Conservation (phyloP, 164 flowering plant genomes). For the Stephania cephalantha region DNA sequence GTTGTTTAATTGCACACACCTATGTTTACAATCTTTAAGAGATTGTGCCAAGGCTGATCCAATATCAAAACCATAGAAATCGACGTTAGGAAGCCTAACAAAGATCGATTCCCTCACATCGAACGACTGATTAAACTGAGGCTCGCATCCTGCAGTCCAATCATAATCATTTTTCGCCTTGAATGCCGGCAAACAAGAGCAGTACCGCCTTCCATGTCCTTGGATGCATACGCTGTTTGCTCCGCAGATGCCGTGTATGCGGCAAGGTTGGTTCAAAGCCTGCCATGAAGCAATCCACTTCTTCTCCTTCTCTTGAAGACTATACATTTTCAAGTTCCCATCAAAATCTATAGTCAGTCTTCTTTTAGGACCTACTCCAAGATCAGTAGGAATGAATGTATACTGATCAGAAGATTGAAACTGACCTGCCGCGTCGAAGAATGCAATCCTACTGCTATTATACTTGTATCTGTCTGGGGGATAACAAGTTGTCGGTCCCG, state of each 20-base stretch:
- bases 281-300: constrained; percentile 8
- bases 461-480: constrained; percentile 12
- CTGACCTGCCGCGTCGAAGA: constrained; percentile 15
- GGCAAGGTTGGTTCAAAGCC: background rate
- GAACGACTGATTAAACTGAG: constrained; percentile 17
- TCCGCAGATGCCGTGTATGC: constrained; percentile 7
- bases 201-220: background rate
- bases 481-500: constrained; percentile 2
- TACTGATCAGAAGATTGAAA: constrained; percentile 21
- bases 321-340: constrained; percentile 12
- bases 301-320: background rate
- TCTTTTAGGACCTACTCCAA: constrained; percentile 5
- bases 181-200: constrained; percentile 9
- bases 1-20: constrained; percentile 13
- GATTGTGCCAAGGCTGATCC: background rate
- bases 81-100: constrained; percentile 13
- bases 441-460: constrained; percentile 22
- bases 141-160: constrained; percentile 31
- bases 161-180: constrained; percentile 2
- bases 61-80: constrained; percentile 27
- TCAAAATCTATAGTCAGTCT: constrained; percentile 16
- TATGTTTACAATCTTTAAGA: constrained; percentile 12
- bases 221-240: constrained; percentile 1
- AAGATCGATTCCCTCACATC: background rate
- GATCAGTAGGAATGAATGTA: constrained; percentile 7